Evolutionary conservation across 2,329 filamentous ascomycete species (phyloP), one percentile per base, ranked within the genome.

Genomic region (Fusarium goolgardi): DNA sequence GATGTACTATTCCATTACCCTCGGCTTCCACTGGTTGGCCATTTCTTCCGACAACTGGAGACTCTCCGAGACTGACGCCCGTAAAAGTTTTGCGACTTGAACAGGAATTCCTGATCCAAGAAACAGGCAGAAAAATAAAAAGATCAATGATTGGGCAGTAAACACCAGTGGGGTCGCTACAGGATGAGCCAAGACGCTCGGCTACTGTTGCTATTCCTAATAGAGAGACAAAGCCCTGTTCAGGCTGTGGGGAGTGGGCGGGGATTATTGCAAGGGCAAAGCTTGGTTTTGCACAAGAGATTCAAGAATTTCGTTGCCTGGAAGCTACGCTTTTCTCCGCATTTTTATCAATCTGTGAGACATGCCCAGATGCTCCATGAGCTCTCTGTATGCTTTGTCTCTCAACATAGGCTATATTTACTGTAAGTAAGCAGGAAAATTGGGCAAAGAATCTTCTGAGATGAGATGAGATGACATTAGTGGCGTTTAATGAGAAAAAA

Each of bases 71-170:
- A 23, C 6, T 20, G n/a, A 29, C 47, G 34, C 32, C 47, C 47
- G 34, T 40, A 51, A 37, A 51, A 10, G 6, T 21, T 39, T 23
- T 25, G 46, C 39, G 31, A 21, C 52, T 34, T 27, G 47, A 37
- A 41, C 46, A 20, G 3, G 27, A 53, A 64, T 65, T 59, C 35
- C 53, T 65, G 61, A 65, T 51, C 61, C 49, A 52, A 59, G 8
- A 41, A 64, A 29, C 61, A 64, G 61, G 61, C 61, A 64, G 53
- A 47, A 35, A 59, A 65, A 64, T 64, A 64, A 64, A 64, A n/a
- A 35, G 20, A 6, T 2, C 3, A 10, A 6, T 44, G 31, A 64
- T 64, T 64, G 61, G 61, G n/a, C 16, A 18, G 9, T 3, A 9
- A 0, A 2, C 4, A 4, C 10, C n/a, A 21, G 57, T 55, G 50